These are phyloP conservation scores for Cornus controversa DNA, from an alignment of 148 eudicot species.

Conservation along the genomic window DNA sequence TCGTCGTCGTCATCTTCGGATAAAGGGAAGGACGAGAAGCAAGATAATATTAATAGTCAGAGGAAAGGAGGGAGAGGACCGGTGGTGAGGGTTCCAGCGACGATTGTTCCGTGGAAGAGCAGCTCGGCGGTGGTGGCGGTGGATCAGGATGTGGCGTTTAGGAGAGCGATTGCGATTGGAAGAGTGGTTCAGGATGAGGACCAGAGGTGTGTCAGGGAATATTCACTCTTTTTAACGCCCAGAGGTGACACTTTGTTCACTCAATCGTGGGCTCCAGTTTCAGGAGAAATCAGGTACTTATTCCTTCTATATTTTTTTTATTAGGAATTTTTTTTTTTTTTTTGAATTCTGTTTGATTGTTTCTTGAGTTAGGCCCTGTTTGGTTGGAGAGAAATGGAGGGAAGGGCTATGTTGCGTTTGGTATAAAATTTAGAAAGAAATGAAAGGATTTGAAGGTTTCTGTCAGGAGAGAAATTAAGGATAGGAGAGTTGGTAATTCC, in stretches of 20 bases:
- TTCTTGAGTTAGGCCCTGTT: too few species aligned
- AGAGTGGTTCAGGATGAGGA: constrained; percentile 49
- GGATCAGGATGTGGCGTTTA: constrained; percentile 54
- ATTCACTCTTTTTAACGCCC: constrained; percentile 39
- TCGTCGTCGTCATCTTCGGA: not conserved
- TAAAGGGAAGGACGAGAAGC: constrained; percentile 24
- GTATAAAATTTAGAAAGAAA: too few species aligned
- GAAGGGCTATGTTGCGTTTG: too few species aligned
- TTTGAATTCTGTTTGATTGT: too few species aligned
- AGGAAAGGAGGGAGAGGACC: constrained; percentile 3
- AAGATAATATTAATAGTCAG: too few species aligned
- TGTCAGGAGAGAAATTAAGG: too few species aligned
- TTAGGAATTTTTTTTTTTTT: too few species aligned
- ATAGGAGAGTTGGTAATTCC: too few species aligned
- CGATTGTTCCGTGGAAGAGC: constrained; percentile 42
- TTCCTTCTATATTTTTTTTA: not conserved
- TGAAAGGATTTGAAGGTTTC: too few species aligned
- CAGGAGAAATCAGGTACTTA: constrained; percentile 38
- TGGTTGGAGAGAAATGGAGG: too few species aligned
- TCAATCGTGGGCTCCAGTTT: constrained; percentile 72
- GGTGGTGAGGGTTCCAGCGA: constrained; percentile 39
- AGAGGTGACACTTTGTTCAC: constrained; percentile 68
- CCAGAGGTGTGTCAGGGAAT: constrained; percentile 39
- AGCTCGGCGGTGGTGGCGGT: constrained; percentile 19
- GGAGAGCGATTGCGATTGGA: constrained; percentile 61